phyloP scores from a whole-genome alignment of 768 basidiomycete species.

The Mycena crocata region DNA sequence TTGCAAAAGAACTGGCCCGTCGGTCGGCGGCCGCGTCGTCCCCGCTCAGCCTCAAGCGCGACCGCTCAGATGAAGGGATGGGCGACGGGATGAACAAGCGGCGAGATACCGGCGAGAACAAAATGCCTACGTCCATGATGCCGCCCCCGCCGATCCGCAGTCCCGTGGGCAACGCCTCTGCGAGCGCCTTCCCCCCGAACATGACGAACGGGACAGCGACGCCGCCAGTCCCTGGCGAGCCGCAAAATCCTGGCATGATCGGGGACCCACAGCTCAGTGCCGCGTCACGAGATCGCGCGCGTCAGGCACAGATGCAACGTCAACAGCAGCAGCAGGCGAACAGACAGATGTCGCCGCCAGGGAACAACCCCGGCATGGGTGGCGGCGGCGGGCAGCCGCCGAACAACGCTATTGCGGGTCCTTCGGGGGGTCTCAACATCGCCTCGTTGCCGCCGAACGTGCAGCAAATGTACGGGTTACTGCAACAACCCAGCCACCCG shows the following conservation, averaged over 20 bases:
- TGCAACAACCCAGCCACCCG: conserved; percentile 68
- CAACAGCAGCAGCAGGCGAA: conserved; percentile 43
- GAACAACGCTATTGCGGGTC: conserved; percentile 37
- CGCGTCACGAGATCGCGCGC: conserved; percentile 44
- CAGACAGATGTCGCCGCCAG: conserved; percentile 59
- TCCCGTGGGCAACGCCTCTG: conserved; percentile 34
- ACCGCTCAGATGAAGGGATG: conserved; percentile 62
- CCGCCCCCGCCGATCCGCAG: conserved; percentile 53
- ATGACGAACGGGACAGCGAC: conserved; percentile 42
- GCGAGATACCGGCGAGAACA: conserved; percentile 75
- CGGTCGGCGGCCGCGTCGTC: conserved; percentile 41
- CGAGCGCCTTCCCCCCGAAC: conserved; percentile 38
- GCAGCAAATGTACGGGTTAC: conserved; percentile 59
- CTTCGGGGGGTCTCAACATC: conserved; percentile 28
- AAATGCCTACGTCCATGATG: conserved; percentile 51
- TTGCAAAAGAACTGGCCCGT: conserved; percentile 70
- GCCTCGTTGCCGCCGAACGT: conserved; percentile 43
- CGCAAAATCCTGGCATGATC: conserved; percentile 24
- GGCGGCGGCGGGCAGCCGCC: conserved; percentile 5
- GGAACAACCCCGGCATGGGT: conserved; percentile 32
- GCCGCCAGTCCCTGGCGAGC: not conserved
- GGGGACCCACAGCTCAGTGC: conserved; percentile 17
- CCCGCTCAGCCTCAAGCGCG: conserved; percentile 71
- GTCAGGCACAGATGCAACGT: conserved; percentile 51
- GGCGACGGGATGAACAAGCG: conserved; percentile 64